phyloP scores from a whole-genome alignment of 2,329 filamentous ascomycete species.

The Aspergillus tamarii region DNA sequence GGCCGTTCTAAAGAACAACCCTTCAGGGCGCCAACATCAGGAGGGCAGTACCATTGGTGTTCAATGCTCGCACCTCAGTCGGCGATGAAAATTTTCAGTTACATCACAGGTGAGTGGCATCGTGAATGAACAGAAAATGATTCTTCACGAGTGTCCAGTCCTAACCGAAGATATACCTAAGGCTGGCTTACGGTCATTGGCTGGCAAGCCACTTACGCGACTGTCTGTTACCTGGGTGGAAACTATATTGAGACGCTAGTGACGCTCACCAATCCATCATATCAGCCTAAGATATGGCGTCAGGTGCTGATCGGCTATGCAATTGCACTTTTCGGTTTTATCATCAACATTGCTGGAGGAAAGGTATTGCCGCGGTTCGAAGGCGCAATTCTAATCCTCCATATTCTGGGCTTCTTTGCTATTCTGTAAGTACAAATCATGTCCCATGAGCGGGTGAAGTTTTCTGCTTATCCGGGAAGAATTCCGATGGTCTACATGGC shows the following conservation, averaged over 20 bases:
- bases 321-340: neutral
- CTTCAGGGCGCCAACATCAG: slow-evolving; percentile 38
- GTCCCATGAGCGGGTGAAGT: neutral
- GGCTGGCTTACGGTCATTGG: slow-evolving; percentile 47
- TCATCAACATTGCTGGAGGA: slow-evolving; percentile 47
- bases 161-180: slow-evolving; percentile 9
- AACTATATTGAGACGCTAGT: slow-evolving; percentile 42
- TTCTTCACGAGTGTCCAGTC: too few relatives aligned
- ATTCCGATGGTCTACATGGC: slow-evolving; percentile 51
- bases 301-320: neutral
- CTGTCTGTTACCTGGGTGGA: slow-evolving; percentile 36
- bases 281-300: slow-evolving; percentile 50
- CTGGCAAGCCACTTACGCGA: slow-evolving; percentile 48
- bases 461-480: neutral
- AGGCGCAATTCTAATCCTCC: slow-evolving; percentile 51
- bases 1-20: neutral
- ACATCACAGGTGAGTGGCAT: slow-evolving; percentile 37
- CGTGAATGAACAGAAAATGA: too few relatives aligned
- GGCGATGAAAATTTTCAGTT: slow-evolving; percentile 43
- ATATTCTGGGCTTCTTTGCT: slow-evolving; percentile 57
- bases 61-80: slow-evolving; percentile 43
- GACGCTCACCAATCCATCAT: slow-evolving; percentile 42
- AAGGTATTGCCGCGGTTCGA: slow-evolving; percentile 52
- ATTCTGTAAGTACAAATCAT: slow-evolving; percentile 36
- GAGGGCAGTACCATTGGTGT: slow-evolving; percentile 47